Evolutionary conservation across 75 land plant species (phyloP).

Genomic region (Pinus albicaulis): DNA sequence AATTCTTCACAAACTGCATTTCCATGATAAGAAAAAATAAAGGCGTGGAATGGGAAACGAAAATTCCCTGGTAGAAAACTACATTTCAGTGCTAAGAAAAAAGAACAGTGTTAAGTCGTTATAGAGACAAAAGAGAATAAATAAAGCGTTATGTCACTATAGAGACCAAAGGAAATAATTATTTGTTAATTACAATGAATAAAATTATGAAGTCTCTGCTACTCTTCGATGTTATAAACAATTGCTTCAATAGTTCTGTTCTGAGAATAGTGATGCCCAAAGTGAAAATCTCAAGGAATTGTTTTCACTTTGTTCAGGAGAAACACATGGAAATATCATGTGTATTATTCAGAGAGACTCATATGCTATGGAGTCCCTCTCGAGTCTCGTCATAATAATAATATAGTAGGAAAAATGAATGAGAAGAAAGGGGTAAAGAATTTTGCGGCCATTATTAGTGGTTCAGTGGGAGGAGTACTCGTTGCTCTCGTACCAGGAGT

Average conservation of each 20-base stretch:
- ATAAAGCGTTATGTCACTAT: too few species aligned
- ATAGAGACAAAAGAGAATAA: too few species aligned
- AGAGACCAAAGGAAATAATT: too few species aligned
- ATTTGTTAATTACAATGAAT: too few species aligned
- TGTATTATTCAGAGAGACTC: slow-evolving; percentile 1
- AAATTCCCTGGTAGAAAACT: too few species aligned
- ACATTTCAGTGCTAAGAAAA: too few species aligned
- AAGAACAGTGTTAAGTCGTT: too few species aligned
- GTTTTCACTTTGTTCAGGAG: slow-evolving; percentile 8
- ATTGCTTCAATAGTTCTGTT: slow-evolving; percentile 15
- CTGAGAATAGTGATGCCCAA: neutral
- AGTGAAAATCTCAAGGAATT: slow-evolving; percentile 10
- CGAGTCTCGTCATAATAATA: neutral
- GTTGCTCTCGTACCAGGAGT: slow-evolving; percentile 5
- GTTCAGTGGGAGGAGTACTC: slow-evolving; percentile 14
- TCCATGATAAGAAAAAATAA: too few species aligned
- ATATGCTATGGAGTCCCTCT: too few species aligned
- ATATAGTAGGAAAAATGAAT: neutral
- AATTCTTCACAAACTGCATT: too few species aligned
- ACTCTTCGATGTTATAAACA: slow-evolving; percentile 13
- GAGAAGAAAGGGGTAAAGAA: neutral
- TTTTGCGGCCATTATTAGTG: slow-evolving; percentile 12
- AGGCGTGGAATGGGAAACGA: too few species aligned
- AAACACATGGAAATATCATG: slow-evolving; percentile 18
- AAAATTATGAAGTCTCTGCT: neutral